Evolutionary conservation across 495 filamentous ascomycete genomes (phyloP), one percentile per base, ranked within the genome.

Genomic region (Extremus antarcticus): DNA sequence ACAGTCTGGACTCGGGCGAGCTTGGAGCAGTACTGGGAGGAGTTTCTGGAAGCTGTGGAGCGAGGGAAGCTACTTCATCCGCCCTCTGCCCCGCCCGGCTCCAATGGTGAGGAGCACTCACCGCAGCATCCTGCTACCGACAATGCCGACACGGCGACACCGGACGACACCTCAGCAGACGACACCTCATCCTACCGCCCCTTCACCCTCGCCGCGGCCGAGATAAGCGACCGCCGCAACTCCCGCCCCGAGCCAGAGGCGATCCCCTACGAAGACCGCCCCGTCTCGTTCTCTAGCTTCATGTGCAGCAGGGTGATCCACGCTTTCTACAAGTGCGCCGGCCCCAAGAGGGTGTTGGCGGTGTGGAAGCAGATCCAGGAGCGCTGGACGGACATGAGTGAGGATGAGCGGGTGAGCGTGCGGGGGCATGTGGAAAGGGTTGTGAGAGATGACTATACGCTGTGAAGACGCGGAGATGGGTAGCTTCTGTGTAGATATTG

Each of bases 1-100:
- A 80, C 78, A 13, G 65, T 78, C 7, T 92, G 87, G 89, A 84
- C 78, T 47, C 70, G 71, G 17, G 68, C 74, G 57, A 73, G 75
- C 39, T 73, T 90, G 15, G 70, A 76, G 48, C 55, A 50, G 3
- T 57, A 71, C 8, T 76, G 71, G 72, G 57, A 40, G 8, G 56
- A 64, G 3, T 72, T 75, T 29, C 46, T 35, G 49, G 7, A 35
- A 15, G 49, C 58, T 25, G n/a, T 23, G 7, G 23, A 23, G 9
- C 23, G 10, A 3, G 46, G 25, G 10, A 35, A 35, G 29, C 29
- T 4, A 4, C 29, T 7, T 35, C 13, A 4, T 35, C 29, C 29
- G 4, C 7, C 29, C 29, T 4, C 29, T n/a, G n/a, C n/a, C n/a
- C n/a, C n/a, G n/a, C n/a, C n/a, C n/a, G n/a, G n/a, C n/a, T n/a